A percentile compares a stretch with the other conserved stretches of the same genome.
Conservation (phyloP, 2,329 filamentous ascomycete genomes). For the Biscogniauxia marginata region DNA sequence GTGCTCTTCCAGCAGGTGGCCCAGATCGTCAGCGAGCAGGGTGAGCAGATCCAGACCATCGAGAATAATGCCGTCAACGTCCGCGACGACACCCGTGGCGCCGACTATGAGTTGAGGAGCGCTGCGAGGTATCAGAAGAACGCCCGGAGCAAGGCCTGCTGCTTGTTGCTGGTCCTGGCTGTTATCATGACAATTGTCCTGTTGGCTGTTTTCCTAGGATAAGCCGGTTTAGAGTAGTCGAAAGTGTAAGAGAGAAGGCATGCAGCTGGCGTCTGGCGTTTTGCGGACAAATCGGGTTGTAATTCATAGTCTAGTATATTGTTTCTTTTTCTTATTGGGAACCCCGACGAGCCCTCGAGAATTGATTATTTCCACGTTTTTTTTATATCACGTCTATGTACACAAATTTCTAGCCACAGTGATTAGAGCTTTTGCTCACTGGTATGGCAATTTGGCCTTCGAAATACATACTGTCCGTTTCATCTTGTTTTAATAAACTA, state of each 20-base stretch:
- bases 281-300: conserved; percentile 2
- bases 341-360: background rate
- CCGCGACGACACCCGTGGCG: conserved; percentile 76
- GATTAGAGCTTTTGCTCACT: background rate
- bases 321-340: background rate
- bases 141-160: conserved; percentile 91
- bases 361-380: background rate
- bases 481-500: too few relatives aligned
- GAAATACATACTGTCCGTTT: background rate
- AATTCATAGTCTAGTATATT: conserved; percentile 9
- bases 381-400: background rate
- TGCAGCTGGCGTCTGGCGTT: conserved; percentile 21
- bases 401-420: background rate
- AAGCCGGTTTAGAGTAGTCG: conserved; percentile 18
- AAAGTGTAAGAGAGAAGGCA: conserved; percentile 12
- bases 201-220: conserved; percentile 79
- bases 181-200: conserved; percentile 89
- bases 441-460: background rate
- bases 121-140: conserved; percentile 94
- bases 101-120: conserved; percentile 79
- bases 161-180: conserved; percentile 81
- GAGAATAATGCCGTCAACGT: conserved; percentile 84
- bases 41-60: conserved; percentile 83
- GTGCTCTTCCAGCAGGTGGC: conserved; percentile 98
- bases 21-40: conserved; percentile 93